Evolutionary conservation across 495 filamentous ascomycete genomes (phyloP), one percentile per base, ranked within the genome.

Genomic region (Oleoguttula mirabilis): DNA sequence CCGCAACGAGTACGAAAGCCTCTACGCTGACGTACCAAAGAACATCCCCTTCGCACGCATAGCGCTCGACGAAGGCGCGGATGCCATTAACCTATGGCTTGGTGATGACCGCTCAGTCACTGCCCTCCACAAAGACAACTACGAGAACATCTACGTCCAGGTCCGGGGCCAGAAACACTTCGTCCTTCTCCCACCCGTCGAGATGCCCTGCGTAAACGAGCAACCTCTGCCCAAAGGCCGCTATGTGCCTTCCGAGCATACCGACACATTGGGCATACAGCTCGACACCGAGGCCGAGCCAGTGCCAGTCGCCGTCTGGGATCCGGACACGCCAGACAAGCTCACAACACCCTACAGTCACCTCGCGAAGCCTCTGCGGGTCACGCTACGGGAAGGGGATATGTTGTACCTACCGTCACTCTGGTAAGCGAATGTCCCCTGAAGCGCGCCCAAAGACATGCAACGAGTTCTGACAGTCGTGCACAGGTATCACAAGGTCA

Each of bases 31-130:
- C 49, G 66, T 80, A 1, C 71, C 70, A 12, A 48, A 48, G 11
- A 62, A 67, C 44, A 75, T 87, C 32, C 65, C 73, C 16, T 88
- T 75, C 55, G 82, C 80, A 0, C 68, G 72, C 23, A 72, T 79
- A 40, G 79, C 79, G 0, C 66, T 88, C 0, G 61, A 69, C 15
- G 54, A 64, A 27, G 36, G 50, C 1, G 77, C 82, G 0, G 81
- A 87, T 32, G 82, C 82, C 14, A 70, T 82, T 47, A 88, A 88
- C 55, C 60, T 88, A 47, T 88, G 82, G 82, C 73, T 88, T 47
- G 82, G 82, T 32, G 79, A 78, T 60, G 71, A 67, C 12, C 57
- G 57, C 11, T 80, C 75, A 33, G 62, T 66, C 1, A 84, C 82
- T 0, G 70, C 80, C 2, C 58, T 87, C 41, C 82, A 88, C 60